phyloP scores from a whole-genome alignment of 23 red algal genomes.

The Agarophyton chilense region DNA sequence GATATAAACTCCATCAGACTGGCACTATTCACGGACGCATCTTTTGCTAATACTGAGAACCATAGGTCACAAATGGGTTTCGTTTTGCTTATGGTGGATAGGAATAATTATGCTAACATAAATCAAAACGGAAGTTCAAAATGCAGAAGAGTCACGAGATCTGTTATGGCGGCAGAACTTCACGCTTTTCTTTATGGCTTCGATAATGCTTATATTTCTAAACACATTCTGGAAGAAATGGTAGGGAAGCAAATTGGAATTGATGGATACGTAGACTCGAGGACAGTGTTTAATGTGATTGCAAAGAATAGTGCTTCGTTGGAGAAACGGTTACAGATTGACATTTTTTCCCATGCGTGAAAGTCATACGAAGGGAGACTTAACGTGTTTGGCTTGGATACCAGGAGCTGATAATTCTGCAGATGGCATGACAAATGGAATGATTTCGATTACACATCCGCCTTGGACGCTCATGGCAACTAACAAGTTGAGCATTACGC shows the following conservation, averaged over 20 bases:
- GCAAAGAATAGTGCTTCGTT: background rate
- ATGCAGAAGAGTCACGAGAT: too few relatives aligned
- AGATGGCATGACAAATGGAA: conserved; percentile 17
- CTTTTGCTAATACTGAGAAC: conserved; percentile 13
- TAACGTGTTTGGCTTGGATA: background rate
- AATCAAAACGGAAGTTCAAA: conserved; percentile 13
- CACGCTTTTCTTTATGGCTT: conserved; percentile 12
- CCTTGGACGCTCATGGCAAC: background rate
- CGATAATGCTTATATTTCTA: conserved; percentile 1
- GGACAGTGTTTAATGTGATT: background rate
- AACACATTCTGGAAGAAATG: background rate
- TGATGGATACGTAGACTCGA: background rate
- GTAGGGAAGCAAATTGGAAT: background rate
- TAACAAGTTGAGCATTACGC: conserved; percentile 9
- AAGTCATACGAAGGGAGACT: conserved; percentile 2
- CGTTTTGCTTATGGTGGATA: background rate
- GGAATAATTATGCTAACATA: background rate
- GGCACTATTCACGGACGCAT: background rate
- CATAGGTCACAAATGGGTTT: conserved; percentile 19
- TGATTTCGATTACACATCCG: background rate
- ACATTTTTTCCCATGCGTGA: background rate
- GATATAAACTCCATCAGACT: background rate
- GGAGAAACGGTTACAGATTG: background rate
- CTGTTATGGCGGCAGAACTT: conserved; percentile 18
- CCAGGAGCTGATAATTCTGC: background rate